A percentile compares a stretch with the other conserved stretches of the same genome.
Evolutionary conservation across 495 filamentous ascomycete genomes (phyloP).

Genomic region (Xylaria palmicola): DNA sequence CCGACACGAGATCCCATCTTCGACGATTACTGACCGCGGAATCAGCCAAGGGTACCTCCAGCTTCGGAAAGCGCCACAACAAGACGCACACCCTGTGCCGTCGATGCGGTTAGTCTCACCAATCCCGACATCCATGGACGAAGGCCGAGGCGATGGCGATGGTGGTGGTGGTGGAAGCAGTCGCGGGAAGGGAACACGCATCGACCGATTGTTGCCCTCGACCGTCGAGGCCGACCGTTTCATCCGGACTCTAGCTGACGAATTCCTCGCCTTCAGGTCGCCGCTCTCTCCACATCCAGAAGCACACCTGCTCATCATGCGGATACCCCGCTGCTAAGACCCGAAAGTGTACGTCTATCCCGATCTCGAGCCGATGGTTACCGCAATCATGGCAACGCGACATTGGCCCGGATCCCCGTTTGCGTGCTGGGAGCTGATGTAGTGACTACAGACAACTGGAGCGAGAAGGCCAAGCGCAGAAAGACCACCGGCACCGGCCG

Average conservation of each 20-base stretch:
- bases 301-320: slow-evolving; percentile 95
- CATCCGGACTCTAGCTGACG: neutral
- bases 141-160: neutral
- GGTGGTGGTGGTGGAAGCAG: neutral
- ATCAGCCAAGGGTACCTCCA: slow-evolving; percentile 86
- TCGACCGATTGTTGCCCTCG: neutral
- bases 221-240: neutral
- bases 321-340: slow-evolving; percentile 96
- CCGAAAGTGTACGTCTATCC: slow-evolving; percentile 86
- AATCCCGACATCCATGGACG: slow-evolving; percentile 3
- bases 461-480: slow-evolving; percentile 99
- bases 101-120: slow-evolving; percentile 81
- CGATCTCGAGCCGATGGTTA: neutral
- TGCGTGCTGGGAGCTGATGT: slow-evolving; percentile 16
- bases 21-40: slow-evolving; percentile 32
- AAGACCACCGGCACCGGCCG: slow-evolving; percentile 97
- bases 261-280: slow-evolving; percentile 56
- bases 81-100: slow-evolving; percentile 99
- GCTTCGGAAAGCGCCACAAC: slow-evolving; percentile 98
- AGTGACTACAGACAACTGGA: slow-evolving; percentile 81
- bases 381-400: neutral
- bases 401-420: slow-evolving; percentile 19
- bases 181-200: slow-evolving; percentile 6
- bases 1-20: slow-evolving; percentile 4
- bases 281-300: slow-evolving; percentile 98